Percentiles rank a stretch among this genome's conserved stretches.
These are phyloP conservation scores for Xylaria sp. DNA, from an alignment of 2,329 filamentous ascomycete genomes.

Conservation along the genomic window DNA sequence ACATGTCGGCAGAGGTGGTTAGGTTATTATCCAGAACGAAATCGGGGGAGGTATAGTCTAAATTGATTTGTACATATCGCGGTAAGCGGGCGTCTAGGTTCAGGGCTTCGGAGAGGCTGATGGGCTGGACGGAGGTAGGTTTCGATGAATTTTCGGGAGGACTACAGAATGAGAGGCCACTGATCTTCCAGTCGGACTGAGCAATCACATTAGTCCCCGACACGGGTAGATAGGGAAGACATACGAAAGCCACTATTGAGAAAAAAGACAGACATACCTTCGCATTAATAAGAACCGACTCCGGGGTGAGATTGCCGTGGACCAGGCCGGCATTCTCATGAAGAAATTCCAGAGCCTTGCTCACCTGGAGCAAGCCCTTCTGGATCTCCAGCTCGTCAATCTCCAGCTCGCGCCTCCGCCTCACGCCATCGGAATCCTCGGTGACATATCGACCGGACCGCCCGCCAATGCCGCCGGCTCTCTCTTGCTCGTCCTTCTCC, in stretches of 20 bases:
- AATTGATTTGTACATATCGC: conserved; percentile 82
- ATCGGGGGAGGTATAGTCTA: conserved; percentile 95
- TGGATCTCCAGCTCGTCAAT: conserved; percentile 98
- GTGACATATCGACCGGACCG: conserved; percentile 82
- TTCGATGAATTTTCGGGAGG: conserved; percentile 80
- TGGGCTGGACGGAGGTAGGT: conserved; percentile 78
- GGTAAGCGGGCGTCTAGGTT: conserved; percentile 88
- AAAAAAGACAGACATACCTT: conserved; percentile 67
- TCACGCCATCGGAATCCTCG: conserved; percentile 78
- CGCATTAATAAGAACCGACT: conserved; percentile 91
- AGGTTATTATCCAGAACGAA: conserved; percentile 93
- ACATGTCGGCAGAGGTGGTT: conserved; percentile 87
- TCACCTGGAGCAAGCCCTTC: conserved; percentile 92
- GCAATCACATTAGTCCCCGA: conserved; percentile 44
- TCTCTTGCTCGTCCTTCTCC: conserved; percentile 90
- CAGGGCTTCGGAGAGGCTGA: conserved; percentile 84
- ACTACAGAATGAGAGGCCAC: conserved; percentile 89
- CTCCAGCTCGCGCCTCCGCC: conserved; percentile 82
- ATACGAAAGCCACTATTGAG: too few relatives aligned
- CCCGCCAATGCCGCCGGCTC: conserved; percentile 72
- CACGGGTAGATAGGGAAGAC: neutral
- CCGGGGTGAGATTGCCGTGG: conserved; percentile 93
- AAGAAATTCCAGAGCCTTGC: conserved; percentile 92
- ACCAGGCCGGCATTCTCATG: conserved; percentile 95
- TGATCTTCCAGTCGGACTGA: conserved; percentile 97